A percentile compares a stretch with the other conserved stretches of the same genome.
Evolutionary conservation across 2,329 filamentous ascomycete genomes (phyloP).

Genomic region (Ambrosiella cleistominuta): DNA sequence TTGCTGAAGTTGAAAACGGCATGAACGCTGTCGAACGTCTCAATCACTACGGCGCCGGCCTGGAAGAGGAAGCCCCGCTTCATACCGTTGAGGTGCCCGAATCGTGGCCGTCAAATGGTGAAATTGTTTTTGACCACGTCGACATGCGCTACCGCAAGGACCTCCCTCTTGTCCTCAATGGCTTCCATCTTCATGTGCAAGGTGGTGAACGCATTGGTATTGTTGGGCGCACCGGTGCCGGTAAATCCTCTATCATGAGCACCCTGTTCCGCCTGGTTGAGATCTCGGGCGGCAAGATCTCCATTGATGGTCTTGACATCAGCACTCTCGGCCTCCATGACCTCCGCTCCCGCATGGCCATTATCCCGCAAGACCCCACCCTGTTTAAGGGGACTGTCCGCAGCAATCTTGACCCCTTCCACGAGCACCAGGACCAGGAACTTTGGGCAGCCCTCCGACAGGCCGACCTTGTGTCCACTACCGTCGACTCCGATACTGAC

Average conservation of each 20-base stretch:
- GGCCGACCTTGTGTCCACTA: constrained; percentile 46
- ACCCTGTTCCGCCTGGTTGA: constrained; percentile 63
- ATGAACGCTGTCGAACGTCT: constrained; percentile 95
- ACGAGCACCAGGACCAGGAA: constrained; percentile 58
- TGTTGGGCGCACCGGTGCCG: constrained; percentile 65
- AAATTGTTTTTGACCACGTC: constrained; percentile 58
- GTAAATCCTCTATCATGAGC: constrained; percentile 71
- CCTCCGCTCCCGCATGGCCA: constrained; percentile 56
- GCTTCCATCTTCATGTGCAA: constrained; percentile 51
- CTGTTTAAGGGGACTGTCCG: constrained; percentile 68
- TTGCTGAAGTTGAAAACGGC: constrained; percentile 91
- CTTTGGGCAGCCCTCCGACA: constrained; percentile 65
- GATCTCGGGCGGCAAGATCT: constrained; percentile 42
- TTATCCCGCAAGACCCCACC: constrained; percentile 73
- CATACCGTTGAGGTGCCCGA: constrained; percentile 55
- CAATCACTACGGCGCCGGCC: constrained; percentile 69
- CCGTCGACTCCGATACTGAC: constrained; percentile 24
- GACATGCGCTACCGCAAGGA: constrained; percentile 61
- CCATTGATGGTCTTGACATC: constrained; percentile 51
- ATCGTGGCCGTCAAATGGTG: constrained; percentile 73
- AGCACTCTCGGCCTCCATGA: constrained; percentile 57
- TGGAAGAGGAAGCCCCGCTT: constrained; percentile 78
- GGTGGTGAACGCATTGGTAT: constrained; percentile 68
- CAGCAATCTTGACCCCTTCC: constrained; percentile 65
- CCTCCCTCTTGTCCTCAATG: constrained; percentile 55